phyloP scores from a whole-genome alignment of 2,329 filamentous ascomycete genomes.

The Phyllosticta ampelicida region DNA sequence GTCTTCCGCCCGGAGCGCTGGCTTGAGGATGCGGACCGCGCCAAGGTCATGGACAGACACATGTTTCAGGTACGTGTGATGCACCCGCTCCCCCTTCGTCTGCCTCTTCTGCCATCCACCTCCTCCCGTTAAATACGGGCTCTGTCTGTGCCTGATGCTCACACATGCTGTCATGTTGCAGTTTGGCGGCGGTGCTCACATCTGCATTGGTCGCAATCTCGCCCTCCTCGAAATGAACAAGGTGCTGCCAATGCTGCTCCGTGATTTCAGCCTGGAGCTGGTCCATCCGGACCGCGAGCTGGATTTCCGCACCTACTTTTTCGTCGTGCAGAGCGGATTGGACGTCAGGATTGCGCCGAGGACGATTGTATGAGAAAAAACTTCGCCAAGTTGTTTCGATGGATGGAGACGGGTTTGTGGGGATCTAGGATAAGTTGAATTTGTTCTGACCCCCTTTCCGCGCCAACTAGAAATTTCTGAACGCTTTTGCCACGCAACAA shows the following conservation, averaged over 20 bases:
- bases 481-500: neutral
- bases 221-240: slow-evolving; percentile 21
- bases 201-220: slow-evolving; percentile 24
- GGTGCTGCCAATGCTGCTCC: slow-evolving; percentile 19
- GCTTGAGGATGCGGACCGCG: slow-evolving; percentile 25
- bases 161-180: neutral
- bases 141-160: neutral
- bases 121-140: neutral
- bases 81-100: neutral
- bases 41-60: slow-evolving; percentile 20
- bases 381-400: neutral
- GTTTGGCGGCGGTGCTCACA: slow-evolving; percentile 25
- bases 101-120: neutral
- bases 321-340: slow-evolving; percentile 48
- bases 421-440: neutral
- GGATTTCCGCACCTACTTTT: slow-evolving; percentile 47
- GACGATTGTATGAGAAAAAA: neutral
- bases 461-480: neutral
- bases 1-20: slow-evolving; percentile 36
- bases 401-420: neutral
- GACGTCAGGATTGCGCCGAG: slow-evolving; percentile 39
- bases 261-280: slow-evolving; percentile 35
- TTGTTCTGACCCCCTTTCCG: neutral
- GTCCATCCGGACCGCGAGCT: slow-evolving; percentile 41
- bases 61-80: slow-evolving; percentile 16